phyloP scores from a whole-genome alignment of 306 rosid genomes.

The Benincasa hispida region DNA sequence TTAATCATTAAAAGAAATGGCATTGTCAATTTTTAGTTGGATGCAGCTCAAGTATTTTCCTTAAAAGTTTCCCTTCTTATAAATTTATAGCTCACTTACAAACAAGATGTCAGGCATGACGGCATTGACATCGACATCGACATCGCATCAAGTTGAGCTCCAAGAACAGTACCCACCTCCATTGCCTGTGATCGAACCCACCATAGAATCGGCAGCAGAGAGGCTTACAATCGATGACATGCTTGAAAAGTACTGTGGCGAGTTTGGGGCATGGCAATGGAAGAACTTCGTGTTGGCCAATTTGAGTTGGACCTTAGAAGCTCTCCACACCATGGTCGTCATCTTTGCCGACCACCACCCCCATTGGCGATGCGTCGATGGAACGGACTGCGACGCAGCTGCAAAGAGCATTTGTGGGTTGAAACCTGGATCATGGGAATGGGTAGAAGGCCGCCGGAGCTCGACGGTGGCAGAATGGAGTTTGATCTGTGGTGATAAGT shows the following conservation, averaged over 20 bases:
- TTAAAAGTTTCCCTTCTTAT: background rate
- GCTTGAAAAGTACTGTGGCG: slow-evolving; percentile 61
- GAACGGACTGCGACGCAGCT: slow-evolving; percentile 15
- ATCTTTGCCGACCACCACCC: slow-evolving; percentile 74
- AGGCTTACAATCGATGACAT: slow-evolving; percentile 56
- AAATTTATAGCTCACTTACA: background rate
- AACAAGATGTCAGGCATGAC: background rate
- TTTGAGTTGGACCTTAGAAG: slow-evolving; percentile 78
- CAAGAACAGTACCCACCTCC: slow-evolving; percentile 23
- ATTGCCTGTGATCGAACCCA: background rate
- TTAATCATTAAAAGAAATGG: too few species aligned
- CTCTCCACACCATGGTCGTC: slow-evolving; percentile 84
- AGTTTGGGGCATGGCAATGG: slow-evolving; percentile 73
- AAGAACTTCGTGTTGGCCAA: slow-evolving; percentile 61
- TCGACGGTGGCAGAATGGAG: slow-evolving; percentile 63
- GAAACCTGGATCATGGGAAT: slow-evolving; percentile 55
- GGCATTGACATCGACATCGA: background rate
- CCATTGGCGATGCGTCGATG: slow-evolving; percentile 31
- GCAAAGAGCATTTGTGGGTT: slow-evolving; percentile 29
- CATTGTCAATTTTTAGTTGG: too few species aligned
- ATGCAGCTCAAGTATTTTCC: too few species aligned
- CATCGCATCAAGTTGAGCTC: slow-evolving; percentile 4
- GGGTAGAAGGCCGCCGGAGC: slow-evolving; percentile 28
- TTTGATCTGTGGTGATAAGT: slow-evolving; percentile 59
- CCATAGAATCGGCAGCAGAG: background rate